phyloP scores from a whole-genome alignment of 2,329 filamentous ascomycete genomes.

The Helotiales sp. region DNA sequence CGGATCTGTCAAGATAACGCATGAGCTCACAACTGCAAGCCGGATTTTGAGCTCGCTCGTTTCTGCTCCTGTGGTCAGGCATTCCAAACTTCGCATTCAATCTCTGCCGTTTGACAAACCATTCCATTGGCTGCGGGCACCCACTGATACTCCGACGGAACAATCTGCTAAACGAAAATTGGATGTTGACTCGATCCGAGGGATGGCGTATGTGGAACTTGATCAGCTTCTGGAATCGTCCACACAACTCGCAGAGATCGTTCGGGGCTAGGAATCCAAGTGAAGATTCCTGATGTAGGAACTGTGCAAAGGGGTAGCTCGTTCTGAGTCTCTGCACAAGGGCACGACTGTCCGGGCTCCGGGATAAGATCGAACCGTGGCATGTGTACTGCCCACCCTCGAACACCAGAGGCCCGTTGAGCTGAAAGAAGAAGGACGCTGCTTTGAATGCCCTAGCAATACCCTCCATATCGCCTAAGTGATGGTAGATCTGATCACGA shows the following conservation, averaged over 20 bases:
- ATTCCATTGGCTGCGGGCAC: constrained; percentile 32
- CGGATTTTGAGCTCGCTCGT: neutral
- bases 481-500: constrained; percentile 23
- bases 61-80: constrained; percentile 23
- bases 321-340: constrained; percentile 25
- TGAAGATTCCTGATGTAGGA: constrained; percentile 20
- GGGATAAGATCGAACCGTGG: constrained; percentile 31
- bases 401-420: constrained; percentile 21
- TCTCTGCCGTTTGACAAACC: constrained; percentile 31
- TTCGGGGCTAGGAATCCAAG: constrained; percentile 24
- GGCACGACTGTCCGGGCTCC: constrained; percentile 26
- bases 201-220: constrained; percentile 31
- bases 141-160: constrained; percentile 33
- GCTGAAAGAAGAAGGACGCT: constrained; percentile 37
- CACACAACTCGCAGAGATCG: constrained; percentile 31
- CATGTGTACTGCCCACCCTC: constrained; percentile 28
- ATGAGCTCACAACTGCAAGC: constrained; percentile 1
- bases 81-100: constrained; percentile 30
- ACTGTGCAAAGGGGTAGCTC: constrained; percentile 24
- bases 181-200: constrained; percentile 27
- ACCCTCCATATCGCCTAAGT: constrained; percentile 26
- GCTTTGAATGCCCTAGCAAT: constrained; percentile 27
- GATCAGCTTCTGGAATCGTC: constrained; percentile 29
- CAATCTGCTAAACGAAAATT: constrained; percentile 26
- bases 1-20: constrained; percentile 4